These are phyloP conservation scores for Funneliformis mosseae DNA, from an alignment of 192 early-diverging fungal species.

Conservation along the genomic window DNA sequence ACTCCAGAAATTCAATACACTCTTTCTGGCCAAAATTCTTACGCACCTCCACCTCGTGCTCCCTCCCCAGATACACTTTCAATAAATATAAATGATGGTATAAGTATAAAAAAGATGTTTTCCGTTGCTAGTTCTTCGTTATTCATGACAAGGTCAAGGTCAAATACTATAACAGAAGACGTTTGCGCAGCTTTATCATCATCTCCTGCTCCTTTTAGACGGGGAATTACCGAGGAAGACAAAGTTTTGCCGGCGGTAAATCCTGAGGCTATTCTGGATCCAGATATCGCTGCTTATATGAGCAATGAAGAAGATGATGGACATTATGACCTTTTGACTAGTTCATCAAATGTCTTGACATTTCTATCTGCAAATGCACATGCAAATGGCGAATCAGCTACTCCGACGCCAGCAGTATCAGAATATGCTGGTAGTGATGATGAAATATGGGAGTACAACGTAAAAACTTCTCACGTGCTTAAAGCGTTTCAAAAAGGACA, in stretches of 20 bases:
- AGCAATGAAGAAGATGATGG: conserved; percentile 63
- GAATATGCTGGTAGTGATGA: conserved; percentile 47
- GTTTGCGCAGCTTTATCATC: conserved; percentile 11
- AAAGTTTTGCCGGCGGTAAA: conserved; percentile 34
- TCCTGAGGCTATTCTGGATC: conserved; percentile 53
- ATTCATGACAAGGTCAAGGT: conserved; percentile 47
- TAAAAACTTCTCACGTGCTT: conserved; percentile 24
- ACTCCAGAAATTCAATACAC: background rate
- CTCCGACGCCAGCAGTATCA: conserved; percentile 22
- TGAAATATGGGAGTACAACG: conserved; percentile 43
- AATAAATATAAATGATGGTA: conserved; percentile 38
- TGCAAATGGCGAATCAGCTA: conserved; percentile 25
- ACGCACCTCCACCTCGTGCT: background rate
- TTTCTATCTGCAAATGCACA: conserved; percentile 36
- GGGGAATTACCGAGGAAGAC: conserved; percentile 43
- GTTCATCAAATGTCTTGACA: conserved; percentile 40
- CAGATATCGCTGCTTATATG: conserved; percentile 62
- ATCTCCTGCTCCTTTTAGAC: conserved; percentile 51
- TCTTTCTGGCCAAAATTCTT: too few relatives aligned
- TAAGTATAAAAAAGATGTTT: conserved; percentile 41
- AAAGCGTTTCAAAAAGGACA: conserved; percentile 35
- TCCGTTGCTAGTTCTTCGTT: conserved; percentile 40
- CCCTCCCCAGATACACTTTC: conserved; percentile 31
- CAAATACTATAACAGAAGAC: conserved; percentile 45
- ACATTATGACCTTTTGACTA: conserved; percentile 45